Evolutionary conservation across 148 eudicot species (phyloP), one percentile per base, ranked within the genome.

Genomic region (Camellia sinensis): DNA sequence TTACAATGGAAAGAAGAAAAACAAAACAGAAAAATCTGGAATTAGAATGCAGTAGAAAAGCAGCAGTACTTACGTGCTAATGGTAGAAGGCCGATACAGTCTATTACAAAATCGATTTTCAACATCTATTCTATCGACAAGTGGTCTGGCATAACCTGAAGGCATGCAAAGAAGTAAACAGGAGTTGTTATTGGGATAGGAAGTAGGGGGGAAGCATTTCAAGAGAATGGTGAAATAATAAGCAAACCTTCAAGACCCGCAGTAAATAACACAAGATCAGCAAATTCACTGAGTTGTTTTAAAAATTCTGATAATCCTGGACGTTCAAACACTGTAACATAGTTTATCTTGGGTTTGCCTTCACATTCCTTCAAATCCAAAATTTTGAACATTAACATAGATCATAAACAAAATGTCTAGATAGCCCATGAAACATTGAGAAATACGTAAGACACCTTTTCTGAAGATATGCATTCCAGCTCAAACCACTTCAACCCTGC

Each of bases 261-360:
- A 4, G 99, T 96, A 84, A 96, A 96, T 79, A 96, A 88, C 82
- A 96, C 90, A 76, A 96, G 91, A 80, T 93, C 94, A 67, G 98
- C 99, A 91, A 94, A 96, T 90, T 90, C 90, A 85, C 95, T 88
- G 53, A 96, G 93, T 83, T 91, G 91, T 67, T 87, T 84, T 77
- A 93, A 86, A 85, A 94, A 96, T 70, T 94, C 94, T 71, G 87
- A 88, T 86, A 96, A 85, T 74, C 99, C 99, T 21, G 99, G 99
- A 68, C 99, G 98, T 82, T 96, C 99, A 89, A 96, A 96, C 82
- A 96, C 99, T 4, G 99, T 96, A 46, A 96, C 99, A 78, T 96
- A 94, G 87, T 90, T 96, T 88, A 94, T 85, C 87, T 92, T 92
- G 19, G 98, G 95, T 81, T 96, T 96, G 80, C 98, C 99, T 61